Base-by-base conservation (phyloP, 2,329 filamentous ascomycete species). In the Diaporthe australafricana region DNA sequence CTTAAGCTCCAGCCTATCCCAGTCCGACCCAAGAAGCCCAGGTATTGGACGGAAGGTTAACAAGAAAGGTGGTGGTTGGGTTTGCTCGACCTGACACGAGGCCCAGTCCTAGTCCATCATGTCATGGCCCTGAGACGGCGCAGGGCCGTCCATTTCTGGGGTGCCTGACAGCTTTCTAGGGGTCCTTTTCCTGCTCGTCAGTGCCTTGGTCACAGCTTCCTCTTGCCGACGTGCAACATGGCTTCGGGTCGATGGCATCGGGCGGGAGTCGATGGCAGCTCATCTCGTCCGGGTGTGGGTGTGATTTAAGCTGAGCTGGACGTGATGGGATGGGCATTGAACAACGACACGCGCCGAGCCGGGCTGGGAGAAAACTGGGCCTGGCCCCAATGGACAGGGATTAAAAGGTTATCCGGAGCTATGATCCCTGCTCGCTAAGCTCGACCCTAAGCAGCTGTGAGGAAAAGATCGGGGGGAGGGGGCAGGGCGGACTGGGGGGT, bases 11-110 rank as follows among this genome's bases (percentile, higher is more conserved):
- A 22, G 52, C 20, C 38, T 30, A 42, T 38, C n/a, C 38, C 25
- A 30, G 52, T 56, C 35, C 48, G 52, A 35, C 52, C 40, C 66
- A 25, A 40, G 53, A 22, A 27, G 52, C 66, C 53, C 30, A 30
- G 66, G 53, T n/a, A 48, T 35, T 60, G 53, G 66, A 8, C 11
- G 27, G 27, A 53, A 67, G 66, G 27, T 40, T 35, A 30, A 35
- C 9, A 9, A 52, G 66, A 72, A 72, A 72, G 45, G 52, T 62
- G 68, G 68, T 72, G 71, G 71, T 72, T 72, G 71, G 71, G 71
- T 30, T 52, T 30, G 53, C 35, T 60, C 42, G 53, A 60, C 42
- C 42, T 40, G 40, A 56, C 56, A 65, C 66, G 55, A 47, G 52
- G 65, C 45, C 35, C 55, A 55, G 55, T 55, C 35, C 32, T 35